Base-by-base conservation (phyloP, 2,329 filamentous ascomycete species). In the Penicillium glabrum region DNA sequence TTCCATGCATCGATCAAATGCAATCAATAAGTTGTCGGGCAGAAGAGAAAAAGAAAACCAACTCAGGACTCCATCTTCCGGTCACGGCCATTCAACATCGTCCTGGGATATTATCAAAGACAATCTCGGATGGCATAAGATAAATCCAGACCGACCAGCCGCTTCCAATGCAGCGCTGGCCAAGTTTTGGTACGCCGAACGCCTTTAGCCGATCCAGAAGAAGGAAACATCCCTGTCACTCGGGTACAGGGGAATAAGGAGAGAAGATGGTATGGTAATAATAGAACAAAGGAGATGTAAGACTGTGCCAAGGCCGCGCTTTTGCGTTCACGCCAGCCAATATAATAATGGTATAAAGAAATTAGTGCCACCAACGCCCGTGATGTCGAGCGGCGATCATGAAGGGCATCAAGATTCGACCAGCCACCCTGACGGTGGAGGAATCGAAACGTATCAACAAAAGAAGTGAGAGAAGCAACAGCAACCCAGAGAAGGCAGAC, bases 1-100 rank as follows among this genome's bases (percentile, higher is more conserved):
- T 61, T 58, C 60, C 58, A 65, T 64, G 61, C 61, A 63, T 61
- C 59, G 50, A 58, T 53, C 46, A 45, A 65, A 63, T 59, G 56
- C 57, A 59, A 43, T 52, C 50, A 49, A 53, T 60, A 26, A 51
- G 21, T 49, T 31, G 44, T 33, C 19, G 44, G 51, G 51, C 44
- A 53, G 51, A 56, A 43, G 46, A 49, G 43, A 57, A 46, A 49
- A 24, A 44, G 13, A 29, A 54, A 54, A 52, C 33, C 41, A 37
- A 37, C 46, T 27, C 24, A 51, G 43, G 55, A 57, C 26, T 51
- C 35, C 46, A 41, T 16, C 37, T 29, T 44, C 51, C 37, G 33
- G 46, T 54, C 39, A 50, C 31, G 24, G 27, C 31, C 26, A 55
- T 46, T 46, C 46, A 51, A 33, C 49, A 24, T 10, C 13, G 23